Conservation (phyloP, 2,329 filamentous ascomycete genomes). For the Sporothrix dimorphospora region DNA sequence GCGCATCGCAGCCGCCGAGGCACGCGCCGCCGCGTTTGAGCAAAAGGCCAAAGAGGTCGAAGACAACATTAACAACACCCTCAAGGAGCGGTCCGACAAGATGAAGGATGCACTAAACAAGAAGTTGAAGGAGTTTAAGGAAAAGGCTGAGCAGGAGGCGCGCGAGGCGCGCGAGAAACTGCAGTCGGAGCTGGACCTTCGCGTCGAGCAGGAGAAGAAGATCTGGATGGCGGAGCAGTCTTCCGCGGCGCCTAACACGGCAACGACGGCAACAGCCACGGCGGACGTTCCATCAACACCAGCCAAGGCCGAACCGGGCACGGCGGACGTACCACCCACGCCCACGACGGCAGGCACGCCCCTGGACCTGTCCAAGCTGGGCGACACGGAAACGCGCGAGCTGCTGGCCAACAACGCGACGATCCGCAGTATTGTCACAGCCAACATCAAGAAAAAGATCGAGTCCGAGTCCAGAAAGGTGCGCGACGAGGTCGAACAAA, state of each 20-base stretch:
- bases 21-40: slow-evolving; percentile 66
- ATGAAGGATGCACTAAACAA: slow-evolving; percentile 71
- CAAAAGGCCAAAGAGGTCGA: slow-evolving; percentile 67
- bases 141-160: slow-evolving; percentile 54
- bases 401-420: slow-evolving; percentile 60
- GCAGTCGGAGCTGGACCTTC: slow-evolving; percentile 50
- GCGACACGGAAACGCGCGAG: slow-evolving; percentile 60
- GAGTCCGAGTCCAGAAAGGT: slow-evolving; percentile 65
- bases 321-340: slow-evolving; percentile 40
- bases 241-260: not conserved
- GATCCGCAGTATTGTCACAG: slow-evolving; percentile 60
- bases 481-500: slow-evolving; percentile 56
- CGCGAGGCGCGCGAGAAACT: slow-evolving; percentile 58
- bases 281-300: slow-evolving; percentile 13
- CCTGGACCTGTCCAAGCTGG: slow-evolving; percentile 52
- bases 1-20: slow-evolving; percentile 62
- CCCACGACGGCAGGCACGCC: slow-evolving; percentile 38
- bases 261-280: not conserved
- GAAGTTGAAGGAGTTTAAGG: slow-evolving; percentile 69
- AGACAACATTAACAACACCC: slow-evolving; percentile 59
- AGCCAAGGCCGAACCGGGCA: slow-evolving; percentile 27
- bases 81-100: slow-evolving; percentile 68
- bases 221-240: slow-evolving; percentile 62
- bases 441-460: slow-evolving; percentile 71
- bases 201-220: slow-evolving; percentile 64